Percentiles rank a stretch among this genome's conserved stretches.
These are phyloP conservation scores for Malania oleifera DNA, from an alignment of 164 flowering plant species.

Conservation along the genomic window DNA sequence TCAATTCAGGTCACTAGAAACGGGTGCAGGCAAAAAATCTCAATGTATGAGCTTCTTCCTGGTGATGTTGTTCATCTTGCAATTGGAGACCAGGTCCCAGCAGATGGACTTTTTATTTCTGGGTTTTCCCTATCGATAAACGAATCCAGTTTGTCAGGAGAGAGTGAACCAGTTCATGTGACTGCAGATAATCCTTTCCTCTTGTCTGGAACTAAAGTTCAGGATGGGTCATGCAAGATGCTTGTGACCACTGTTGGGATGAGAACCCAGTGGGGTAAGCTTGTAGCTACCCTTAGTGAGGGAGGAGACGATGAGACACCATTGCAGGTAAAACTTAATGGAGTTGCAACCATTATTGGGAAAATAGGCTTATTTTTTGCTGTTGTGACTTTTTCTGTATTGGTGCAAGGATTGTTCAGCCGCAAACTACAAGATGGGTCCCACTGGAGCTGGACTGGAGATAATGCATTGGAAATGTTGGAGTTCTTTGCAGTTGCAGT, in stretches of 20 bases:
- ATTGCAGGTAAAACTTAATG: constrained; percentile 92
- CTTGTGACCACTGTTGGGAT: constrained; percentile 93
- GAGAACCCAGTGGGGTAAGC: constrained; percentile 99
- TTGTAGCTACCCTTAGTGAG: constrained; percentile 95
- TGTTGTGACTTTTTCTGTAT: constrained; percentile 83
- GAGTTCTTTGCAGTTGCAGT: constrained; percentile 94
- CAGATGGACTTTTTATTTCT: constrained; percentile 85
- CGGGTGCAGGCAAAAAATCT: constrained; percentile 75
- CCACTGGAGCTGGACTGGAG: constrained; percentile 75
- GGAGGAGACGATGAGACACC: constrained; percentile 99
- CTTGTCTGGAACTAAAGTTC: constrained; percentile 94
- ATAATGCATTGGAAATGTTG: constrained; percentile 69
- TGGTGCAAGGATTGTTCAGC: constrained; percentile 64
- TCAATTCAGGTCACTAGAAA: constrained; percentile 73
- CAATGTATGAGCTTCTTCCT: constrained; percentile 83
- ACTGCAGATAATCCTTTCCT: constrained; percentile 65
- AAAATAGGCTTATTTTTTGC: constrained; percentile 92
- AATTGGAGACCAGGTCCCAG: constrained; percentile 94
- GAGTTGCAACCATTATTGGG: constrained; percentile 90
- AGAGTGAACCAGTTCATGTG: constrained; percentile 76
- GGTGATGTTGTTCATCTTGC: constrained; percentile 92
- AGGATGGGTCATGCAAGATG: constrained; percentile 96
- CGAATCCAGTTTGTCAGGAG: constrained; percentile 95
- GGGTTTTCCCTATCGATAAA: constrained; percentile 80
- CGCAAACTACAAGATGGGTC: constrained; percentile 63